A percentile compares a stretch with the other conserved stretches of the same genome.
Conservation (phyloP, 1,284 basidiomycete genomes). For the Cutaneotrichosporon sp. region DNA sequence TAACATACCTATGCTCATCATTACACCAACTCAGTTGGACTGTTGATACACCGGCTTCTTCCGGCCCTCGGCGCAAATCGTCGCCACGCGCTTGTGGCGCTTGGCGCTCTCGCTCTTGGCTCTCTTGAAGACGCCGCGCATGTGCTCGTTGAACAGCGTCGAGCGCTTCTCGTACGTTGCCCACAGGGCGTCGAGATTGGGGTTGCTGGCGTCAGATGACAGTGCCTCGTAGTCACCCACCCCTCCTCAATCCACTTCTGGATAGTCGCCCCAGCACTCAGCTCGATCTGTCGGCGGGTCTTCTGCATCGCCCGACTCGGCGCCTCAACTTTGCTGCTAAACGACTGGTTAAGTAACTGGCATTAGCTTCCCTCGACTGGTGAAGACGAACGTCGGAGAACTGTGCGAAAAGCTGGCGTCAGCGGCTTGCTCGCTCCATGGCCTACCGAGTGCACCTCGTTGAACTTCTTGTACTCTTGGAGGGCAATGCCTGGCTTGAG, state of each 20-base stretch:
- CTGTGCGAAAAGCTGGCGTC: slow-evolving; percentile 35
- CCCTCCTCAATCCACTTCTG: background rate
- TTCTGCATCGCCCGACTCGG: slow-evolving; percentile 4
- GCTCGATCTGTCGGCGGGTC: background rate
- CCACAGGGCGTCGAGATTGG: background rate
- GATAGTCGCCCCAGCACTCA: background rate
- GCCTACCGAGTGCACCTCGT: slow-evolving; percentile 8
- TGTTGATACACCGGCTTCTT: background rate
- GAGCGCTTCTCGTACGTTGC: background rate
- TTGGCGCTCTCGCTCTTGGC: background rate
- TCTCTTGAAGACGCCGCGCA: background rate
- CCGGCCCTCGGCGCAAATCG: background rate
- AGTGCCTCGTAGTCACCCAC: too few species aligned
- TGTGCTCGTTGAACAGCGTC: background rate
- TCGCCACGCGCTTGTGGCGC: background rate
- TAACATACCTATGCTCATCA: background rate
- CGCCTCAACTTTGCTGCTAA: background rate
- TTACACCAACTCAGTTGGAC: background rate
- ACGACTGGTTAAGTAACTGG: background rate
- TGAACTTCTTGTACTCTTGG: background rate
- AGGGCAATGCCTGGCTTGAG: background rate
- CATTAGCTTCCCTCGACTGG: too few species aligned
- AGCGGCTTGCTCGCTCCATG: slow-evolving; percentile 27
- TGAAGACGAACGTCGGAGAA: slow-evolving; percentile 2
- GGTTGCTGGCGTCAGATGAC: too few species aligned